phyloP scores from a whole-genome alignment of 176 grass and related monocot species.

The Microstegium vimineum region DNA sequence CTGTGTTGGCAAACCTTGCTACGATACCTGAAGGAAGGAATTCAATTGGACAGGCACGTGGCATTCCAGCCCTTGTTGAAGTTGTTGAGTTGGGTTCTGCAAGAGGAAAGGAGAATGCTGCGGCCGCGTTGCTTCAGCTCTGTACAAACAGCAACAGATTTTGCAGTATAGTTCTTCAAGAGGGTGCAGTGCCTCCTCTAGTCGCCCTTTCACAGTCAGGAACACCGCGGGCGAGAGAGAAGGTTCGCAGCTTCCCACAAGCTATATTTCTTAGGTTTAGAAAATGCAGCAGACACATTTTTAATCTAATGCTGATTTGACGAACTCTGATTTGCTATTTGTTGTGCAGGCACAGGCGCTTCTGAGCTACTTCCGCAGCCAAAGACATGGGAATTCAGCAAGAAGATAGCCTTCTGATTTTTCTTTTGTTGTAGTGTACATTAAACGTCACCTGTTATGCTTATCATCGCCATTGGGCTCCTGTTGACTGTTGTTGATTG shows the following conservation, averaged over 20 bases:
- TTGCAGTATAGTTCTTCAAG: slow-evolving; percentile 93
- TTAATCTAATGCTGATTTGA: not conserved
- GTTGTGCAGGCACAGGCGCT: slow-evolving; percentile 77
- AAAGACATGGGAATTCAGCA: slow-evolving; percentile 69
- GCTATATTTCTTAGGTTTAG: not conserved
- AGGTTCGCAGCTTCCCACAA: slow-evolving; percentile 36
- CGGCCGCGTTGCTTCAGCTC: slow-evolving; percentile 78
- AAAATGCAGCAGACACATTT: not conserved
- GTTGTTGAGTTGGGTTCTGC: slow-evolving; percentile 93
- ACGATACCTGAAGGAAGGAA: slow-evolving; percentile 89
- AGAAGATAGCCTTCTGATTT: slow-evolving; percentile 48
- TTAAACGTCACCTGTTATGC: slow-evolving; percentile 17
- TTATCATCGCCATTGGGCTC: not conserved
- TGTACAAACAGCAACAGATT: slow-evolving; percentile 93
- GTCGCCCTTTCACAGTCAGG: slow-evolving; percentile 88
- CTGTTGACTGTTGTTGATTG: slow-evolving; percentile 10
- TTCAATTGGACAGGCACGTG: slow-evolving; percentile 71
- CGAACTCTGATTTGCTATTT: not conserved
- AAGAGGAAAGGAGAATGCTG: slow-evolving; percentile 92
- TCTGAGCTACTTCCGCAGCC: slow-evolving; percentile 94
- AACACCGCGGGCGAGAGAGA: slow-evolving; percentile 88
- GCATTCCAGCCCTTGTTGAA: slow-evolving; percentile 85
- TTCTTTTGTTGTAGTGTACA: slow-evolving; percentile 37
- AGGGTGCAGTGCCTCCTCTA: slow-evolving; percentile 90
- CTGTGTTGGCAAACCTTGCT: slow-evolving; percentile 89